Percentiles rank a stretch among this genome's conserved stretches.
These are phyloP conservation scores for Sordaria brevicollis DNA, from an alignment of 495 filamentous ascomycete species.

Conservation along the genomic window DNA sequence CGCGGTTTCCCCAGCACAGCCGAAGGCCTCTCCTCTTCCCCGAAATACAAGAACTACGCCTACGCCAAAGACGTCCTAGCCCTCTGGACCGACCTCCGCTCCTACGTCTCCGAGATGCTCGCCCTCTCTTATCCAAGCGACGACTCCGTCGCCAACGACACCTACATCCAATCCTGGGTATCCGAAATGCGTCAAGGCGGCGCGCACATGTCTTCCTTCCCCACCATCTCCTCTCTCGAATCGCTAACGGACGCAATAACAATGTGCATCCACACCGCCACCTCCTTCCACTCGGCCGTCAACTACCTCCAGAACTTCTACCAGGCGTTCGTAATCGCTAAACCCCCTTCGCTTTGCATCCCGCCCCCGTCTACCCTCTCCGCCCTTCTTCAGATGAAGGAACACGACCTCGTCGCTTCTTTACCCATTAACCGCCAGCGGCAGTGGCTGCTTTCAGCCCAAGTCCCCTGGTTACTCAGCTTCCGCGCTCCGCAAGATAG, in stretches of 20 bases:
- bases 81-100: conserved; percentile 30
- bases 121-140: conserved; percentile 9
- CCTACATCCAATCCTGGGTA: conserved; percentile 27
- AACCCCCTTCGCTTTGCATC: conserved; percentile 30
- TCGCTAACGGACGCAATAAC: conserved; percentile 73
- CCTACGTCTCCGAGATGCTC: conserved; percentile 27
- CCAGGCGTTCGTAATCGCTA: conserved; percentile 34
- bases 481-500: conserved; percentile 30
- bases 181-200: conserved; percentile 20
- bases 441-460: conserved; percentile 32
- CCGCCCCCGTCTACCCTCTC: conserved; percentile 19
- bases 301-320: conserved; percentile 44
- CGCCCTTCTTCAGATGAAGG: conserved; percentile 16
- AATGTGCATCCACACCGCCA: conserved; percentile 43
- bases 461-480: conserved; percentile 35
- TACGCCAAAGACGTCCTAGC: conserved; percentile 34
- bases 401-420: conserved; percentile 27
- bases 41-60: conserved; percentile 35
- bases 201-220: conserved; percentile 37
- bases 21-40: conserved; percentile 18
- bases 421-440: conserved; percentile 30
- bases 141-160: conserved; percentile 17
- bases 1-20: conserved; percentile 33
- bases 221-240: conserved; percentile 66
- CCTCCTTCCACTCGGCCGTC: conserved; percentile 38